A percentile compares a stretch with the other conserved stretches of the same genome.
Evolutionary conservation across 345 rosid genomes (phyloP).

Genomic region (Turritis glabra): DNA sequence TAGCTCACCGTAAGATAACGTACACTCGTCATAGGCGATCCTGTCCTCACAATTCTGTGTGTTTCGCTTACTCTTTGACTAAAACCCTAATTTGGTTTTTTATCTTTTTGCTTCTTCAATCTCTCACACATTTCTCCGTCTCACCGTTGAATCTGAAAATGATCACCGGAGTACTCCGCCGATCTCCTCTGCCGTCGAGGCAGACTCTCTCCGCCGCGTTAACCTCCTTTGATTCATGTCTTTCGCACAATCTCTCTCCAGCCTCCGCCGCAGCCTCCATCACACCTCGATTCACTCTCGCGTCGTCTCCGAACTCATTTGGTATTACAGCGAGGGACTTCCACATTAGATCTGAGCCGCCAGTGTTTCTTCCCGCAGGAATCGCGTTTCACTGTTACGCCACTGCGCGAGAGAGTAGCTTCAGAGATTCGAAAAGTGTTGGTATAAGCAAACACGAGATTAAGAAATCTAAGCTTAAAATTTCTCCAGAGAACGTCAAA

Average conservation of each 20-base stretch:
- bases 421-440: neutral
- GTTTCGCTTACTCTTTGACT: neutral
- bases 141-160: constrained; percentile 29
- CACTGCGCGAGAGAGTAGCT: neutral
- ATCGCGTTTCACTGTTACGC: constrained; percentile 49
- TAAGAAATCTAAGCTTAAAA: constrained; percentile 43
- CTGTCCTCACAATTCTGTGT: neutral
- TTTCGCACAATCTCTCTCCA: constrained; percentile 17
- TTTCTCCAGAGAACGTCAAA: constrained; percentile 54
- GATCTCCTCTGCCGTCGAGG: constrained; percentile 24
- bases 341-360: constrained; percentile 52
- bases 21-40: constrained; percentile 9
- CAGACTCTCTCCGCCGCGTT: constrained; percentile 12
- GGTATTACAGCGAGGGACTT: constrained; percentile 36
- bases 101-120: neutral
- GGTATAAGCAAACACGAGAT: neutral
- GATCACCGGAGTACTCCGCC: constrained; percentile 30
- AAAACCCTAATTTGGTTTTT: constrained; percentile 25
- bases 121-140: neutral
- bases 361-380: constrained; percentile 40
- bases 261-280: constrained; percentile 14
- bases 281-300: neutral
- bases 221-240: neutral
- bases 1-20: neutral
- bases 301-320: constrained; percentile 1